Percentiles rank a stretch among this genome's conserved stretches.
Evolutionary conservation across 352 stramenopile genomes (phyloP).

Genomic region (Peronospora belbahrii): DNA sequence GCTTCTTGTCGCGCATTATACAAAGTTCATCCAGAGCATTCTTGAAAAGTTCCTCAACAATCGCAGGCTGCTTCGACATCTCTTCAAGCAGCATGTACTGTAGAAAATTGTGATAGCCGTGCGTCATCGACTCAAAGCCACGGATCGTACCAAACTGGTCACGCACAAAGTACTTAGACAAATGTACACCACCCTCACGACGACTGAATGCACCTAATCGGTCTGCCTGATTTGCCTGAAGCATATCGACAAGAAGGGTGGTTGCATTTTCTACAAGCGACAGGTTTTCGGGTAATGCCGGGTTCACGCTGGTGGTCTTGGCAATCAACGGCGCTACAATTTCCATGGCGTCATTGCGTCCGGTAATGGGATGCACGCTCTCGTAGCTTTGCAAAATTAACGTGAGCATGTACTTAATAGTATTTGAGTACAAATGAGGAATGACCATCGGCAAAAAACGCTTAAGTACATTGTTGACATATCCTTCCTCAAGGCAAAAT

Average conservation of each 20-base stretch:
- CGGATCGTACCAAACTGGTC: constrained; percentile 86
- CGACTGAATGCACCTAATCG: constrained; percentile 74
- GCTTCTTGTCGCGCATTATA: constrained; percentile 38
- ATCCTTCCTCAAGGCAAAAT: constrained; percentile 82
- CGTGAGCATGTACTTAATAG: constrained; percentile 87
- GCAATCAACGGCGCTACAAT: constrained; percentile 60
- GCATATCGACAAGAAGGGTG: constrained; percentile 77
- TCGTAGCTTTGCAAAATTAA: constrained; percentile 85
- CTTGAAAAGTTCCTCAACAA: constrained; percentile 60
- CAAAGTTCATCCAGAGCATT: constrained; percentile 58
- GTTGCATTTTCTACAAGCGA: constrained; percentile 67
- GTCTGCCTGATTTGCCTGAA: constrained; percentile 82
- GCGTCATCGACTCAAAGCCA: constrained; percentile 80
- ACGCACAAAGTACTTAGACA: constrained; percentile 86
- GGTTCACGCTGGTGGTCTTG: constrained; percentile 38
- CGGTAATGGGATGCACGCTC: constrained; percentile 82
- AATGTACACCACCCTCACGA: constrained; percentile 69
- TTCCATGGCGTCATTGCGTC: constrained; percentile 83
- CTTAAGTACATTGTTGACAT: constrained; percentile 75
- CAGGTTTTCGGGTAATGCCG: constrained; percentile 31
- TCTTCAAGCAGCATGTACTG: constrained; percentile 86
- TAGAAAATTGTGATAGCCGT: constrained; percentile 87
- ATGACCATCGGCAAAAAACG: constrained; percentile 71
- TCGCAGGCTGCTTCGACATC: constrained; percentile 61
- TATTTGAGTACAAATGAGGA: constrained; percentile 81